These are phyloP conservation scores for Apiotrichum mycotoxinovorans DNA, from an alignment of 1,284 basidiomycete genomes.

Conservation along the genomic window DNA sequence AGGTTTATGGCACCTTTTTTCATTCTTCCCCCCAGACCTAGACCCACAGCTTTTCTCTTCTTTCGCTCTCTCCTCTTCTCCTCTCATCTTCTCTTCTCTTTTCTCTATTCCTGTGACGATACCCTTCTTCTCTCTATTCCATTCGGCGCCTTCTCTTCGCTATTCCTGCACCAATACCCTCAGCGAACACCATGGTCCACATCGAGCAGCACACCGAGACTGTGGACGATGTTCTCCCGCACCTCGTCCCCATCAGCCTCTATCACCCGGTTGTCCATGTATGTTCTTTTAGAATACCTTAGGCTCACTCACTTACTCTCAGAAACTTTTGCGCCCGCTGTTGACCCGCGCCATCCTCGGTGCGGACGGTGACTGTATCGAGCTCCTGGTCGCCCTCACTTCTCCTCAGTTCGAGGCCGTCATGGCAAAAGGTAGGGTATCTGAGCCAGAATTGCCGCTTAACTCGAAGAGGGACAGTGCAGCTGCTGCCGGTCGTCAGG, in stretches of 20 bases:
- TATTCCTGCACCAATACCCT: neutral
- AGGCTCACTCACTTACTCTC: neutral
- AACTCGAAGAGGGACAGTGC: neutral
- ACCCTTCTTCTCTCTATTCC: neutral
- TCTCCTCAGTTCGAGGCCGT: neutral
- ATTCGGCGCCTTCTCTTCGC: neutral
- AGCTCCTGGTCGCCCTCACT: neutral
- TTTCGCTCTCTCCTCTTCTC: neutral
- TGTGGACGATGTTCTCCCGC: neutral
- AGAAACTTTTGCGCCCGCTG: constrained; percentile 6
- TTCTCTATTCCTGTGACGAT: neutral
- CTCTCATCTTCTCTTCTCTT: neutral
- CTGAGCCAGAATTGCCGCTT: neutral
- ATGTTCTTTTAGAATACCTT: neutral
- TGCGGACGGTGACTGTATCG: constrained; percentile 6
- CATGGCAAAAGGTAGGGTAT: neutral
- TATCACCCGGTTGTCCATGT: constrained; percentile 1
- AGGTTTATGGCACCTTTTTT: no score
- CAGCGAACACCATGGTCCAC: neutral
- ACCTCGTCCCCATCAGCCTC: neutral
- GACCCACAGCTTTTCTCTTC: no score
- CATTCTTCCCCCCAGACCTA: no score
- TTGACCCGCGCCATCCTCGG: constrained; percentile 6
- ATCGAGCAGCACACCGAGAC: neutral
- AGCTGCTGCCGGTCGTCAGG: neutral